Conservation (phyloP, 164 flowering plant species). For the Cinnamomum micranthum region DNA sequence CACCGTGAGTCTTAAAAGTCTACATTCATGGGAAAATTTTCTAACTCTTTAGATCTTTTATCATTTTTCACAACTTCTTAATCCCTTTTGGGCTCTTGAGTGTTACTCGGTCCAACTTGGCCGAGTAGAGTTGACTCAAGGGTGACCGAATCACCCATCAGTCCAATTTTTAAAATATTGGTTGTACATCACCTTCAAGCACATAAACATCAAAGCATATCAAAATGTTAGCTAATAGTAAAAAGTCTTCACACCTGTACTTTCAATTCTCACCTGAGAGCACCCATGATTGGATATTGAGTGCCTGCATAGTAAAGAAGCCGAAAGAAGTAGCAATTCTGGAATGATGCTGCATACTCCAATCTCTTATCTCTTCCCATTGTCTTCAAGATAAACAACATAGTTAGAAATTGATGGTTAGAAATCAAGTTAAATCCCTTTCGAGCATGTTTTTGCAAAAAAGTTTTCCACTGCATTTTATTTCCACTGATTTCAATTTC, state of each 20-base stretch:
- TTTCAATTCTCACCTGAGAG: constrained; percentile 59
- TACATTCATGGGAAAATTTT: no score
- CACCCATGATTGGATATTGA: constrained; percentile 96
- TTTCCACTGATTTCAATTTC: no score
- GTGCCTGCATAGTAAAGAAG: constrained; percentile 95
- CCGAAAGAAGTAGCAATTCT: constrained; percentile 76
- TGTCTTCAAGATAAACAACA: constrained; percentile 39
- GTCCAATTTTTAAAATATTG: no score
- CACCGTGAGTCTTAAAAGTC: no score
- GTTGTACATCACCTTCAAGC: background rate
- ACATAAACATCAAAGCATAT: background rate
- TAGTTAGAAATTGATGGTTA: constrained; percentile 10
- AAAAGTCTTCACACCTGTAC: background rate
- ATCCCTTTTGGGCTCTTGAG: no score
- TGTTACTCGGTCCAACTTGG: no score
- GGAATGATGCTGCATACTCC: constrained; percentile 88
- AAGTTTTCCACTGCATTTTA: no score
- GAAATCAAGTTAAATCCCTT: background rate
- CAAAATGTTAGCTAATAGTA: background rate
- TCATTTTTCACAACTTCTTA: no score
- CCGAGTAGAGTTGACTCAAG: no score
- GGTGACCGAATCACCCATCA: no score
- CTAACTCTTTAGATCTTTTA: no score
- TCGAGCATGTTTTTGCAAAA: no score
- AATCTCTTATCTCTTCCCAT: constrained; percentile 95